phyloP scores from a whole-genome alignment of 495 filamentous ascomycete genomes.

The Apiosordaria backusii region DNA sequence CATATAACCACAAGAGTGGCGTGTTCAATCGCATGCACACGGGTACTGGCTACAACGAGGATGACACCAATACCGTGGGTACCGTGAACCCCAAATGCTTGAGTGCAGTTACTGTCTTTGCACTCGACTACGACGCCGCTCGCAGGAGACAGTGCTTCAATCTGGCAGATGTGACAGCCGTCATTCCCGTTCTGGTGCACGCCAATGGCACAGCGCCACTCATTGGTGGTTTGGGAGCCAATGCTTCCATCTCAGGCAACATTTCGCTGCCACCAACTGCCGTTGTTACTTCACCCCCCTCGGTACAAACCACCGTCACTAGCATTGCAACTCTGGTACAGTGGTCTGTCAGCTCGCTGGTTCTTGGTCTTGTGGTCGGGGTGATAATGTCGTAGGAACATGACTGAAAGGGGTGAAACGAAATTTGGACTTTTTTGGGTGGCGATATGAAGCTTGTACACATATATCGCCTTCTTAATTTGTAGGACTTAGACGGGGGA shows the following conservation, averaged over 20 bases:
- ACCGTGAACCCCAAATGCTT: conserved; percentile 22
- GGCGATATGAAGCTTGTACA: not conserved
- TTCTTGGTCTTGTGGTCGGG: not conserved
- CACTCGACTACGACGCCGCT: conserved; percentile 37
- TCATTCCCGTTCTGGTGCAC: conserved; percentile 17
- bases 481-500: not conserved
- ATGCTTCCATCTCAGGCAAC: conserved; percentile 14
- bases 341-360: not conserved
- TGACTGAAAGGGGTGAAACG: not conserved
- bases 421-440: not conserved
- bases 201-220: conserved; percentile 10
- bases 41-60: conserved; percentile 1
- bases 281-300: not conserved
- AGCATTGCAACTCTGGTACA: not conserved
- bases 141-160: conserved; percentile 14
- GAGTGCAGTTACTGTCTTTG: conserved; percentile 35
- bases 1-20: conserved; percentile 31
- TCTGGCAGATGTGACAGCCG: conserved; percentile 12
- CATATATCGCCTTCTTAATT: not conserved
- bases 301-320: conserved; percentile 6
- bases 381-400: not conserved
- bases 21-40: conserved; percentile 25
- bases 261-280: not conserved
- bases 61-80: not conserved
- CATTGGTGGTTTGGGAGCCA: conserved; percentile 7